Conservation (phyloP, 2,329 filamentous ascomycete genomes). For the Thelonectria olida region DNA sequence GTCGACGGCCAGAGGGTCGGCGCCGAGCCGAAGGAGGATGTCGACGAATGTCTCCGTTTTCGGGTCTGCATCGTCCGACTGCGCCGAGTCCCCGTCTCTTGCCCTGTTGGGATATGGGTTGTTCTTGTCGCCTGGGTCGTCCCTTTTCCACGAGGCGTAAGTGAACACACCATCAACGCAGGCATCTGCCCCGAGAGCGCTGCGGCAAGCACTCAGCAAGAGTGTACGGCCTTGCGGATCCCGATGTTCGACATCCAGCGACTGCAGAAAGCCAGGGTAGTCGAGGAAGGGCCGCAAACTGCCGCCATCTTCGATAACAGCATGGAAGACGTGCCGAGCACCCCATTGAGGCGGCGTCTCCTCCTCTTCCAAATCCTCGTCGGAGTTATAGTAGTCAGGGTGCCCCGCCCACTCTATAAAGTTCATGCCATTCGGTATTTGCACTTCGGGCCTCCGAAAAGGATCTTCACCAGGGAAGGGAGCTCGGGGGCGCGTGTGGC, state of each 20-base stretch:
- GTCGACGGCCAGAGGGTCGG: slow-evolving; percentile 3
- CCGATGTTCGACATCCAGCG: not conserved
- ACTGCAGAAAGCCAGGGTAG: not conserved
- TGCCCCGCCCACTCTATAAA: too few relatives aligned
- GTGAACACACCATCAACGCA: not conserved
- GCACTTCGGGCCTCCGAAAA: not conserved
- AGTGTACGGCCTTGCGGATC: slow-evolving; percentile 2
- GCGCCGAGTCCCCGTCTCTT: not conserved
- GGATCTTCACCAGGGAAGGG: slow-evolving; percentile 5
- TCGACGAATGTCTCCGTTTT: not conserved
- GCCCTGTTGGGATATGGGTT: not conserved
- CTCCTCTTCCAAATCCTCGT: not conserved
- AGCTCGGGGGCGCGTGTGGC: not conserved
- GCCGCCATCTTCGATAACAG: slow-evolving; percentile 1
- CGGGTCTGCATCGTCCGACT: not conserved
- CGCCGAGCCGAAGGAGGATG: slow-evolving; percentile 1
- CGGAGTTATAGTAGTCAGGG: not conserved
- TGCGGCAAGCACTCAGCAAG: not conserved
- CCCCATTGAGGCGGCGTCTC: not conserved
- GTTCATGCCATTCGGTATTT: too few relatives aligned
- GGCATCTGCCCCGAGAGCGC: not conserved
- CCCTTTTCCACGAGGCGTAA: not conserved
- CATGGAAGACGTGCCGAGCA: not conserved
- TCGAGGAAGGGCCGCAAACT: not conserved
- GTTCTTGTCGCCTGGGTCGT: not conserved